These are phyloP conservation scores for Heracleum sosnowskyi DNA, from an alignment of 129 eudicot genomes.

Conservation along the genomic window DNA sequence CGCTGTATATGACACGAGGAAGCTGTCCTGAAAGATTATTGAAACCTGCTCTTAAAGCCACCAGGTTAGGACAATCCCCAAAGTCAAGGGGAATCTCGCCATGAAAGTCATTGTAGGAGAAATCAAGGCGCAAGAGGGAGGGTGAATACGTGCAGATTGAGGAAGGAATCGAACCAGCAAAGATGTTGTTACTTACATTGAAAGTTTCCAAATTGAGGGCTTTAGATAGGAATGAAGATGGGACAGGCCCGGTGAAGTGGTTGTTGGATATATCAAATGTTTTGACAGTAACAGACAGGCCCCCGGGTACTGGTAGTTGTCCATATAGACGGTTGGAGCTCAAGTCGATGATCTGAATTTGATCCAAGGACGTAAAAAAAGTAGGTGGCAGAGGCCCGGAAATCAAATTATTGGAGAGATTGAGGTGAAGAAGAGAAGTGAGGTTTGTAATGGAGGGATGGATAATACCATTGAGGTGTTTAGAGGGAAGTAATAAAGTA, in stretches of 20 bases:
- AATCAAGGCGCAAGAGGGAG: slow-evolving; percentile 27
- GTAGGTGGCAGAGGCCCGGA: slow-evolving; percentile 25
- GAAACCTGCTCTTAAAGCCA: slow-evolving; percentile 38
- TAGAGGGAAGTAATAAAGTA: slow-evolving; percentile 32
- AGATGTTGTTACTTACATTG: slow-evolving; percentile 46
- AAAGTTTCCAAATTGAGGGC: slow-evolving; percentile 26
- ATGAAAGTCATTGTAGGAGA: slow-evolving; percentile 34
- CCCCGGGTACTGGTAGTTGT: slow-evolving; percentile 5
- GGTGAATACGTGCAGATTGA: slow-evolving; percentile 40
- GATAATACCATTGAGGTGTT: slow-evolving; percentile 33
- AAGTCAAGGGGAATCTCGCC: slow-evolving; percentile 33
- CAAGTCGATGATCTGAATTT: slow-evolving; percentile 26
- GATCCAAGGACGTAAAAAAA: slow-evolving; percentile 10
- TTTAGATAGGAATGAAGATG: slow-evolving; percentile 8
- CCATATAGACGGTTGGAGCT: slow-evolving; percentile 43
- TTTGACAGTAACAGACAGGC: slow-evolving; percentile 19
- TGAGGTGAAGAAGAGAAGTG: slow-evolving; percentile 34
- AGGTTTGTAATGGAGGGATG: slow-evolving; percentile 33
- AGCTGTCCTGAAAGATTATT: slow-evolving; percentile 37
- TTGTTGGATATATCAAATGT: slow-evolving; percentile 52
- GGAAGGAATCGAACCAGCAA: slow-evolving; percentile 39
- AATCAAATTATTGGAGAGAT: slow-evolving; percentile 42
- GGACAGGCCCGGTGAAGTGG: slow-evolving; percentile 31
- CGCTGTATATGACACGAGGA: slow-evolving; percentile 30
- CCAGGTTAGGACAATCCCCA: slow-evolving; percentile 32